Evolutionary conservation across 2,329 filamentous ascomycete genomes (phyloP).

Genomic region (Pestalotiopsis sp.): DNA sequence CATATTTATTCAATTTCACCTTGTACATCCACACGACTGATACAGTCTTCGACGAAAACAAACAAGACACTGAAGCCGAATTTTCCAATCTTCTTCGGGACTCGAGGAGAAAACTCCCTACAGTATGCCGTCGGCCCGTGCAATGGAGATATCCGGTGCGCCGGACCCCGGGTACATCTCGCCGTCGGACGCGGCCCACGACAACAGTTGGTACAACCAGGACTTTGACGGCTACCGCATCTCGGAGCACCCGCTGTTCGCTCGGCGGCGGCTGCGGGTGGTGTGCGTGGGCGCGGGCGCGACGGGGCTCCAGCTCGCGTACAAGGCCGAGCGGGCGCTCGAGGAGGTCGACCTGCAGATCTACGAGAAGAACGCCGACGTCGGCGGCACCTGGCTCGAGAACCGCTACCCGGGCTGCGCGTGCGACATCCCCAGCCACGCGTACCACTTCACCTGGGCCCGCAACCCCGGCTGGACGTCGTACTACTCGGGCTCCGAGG

Average conservation of each 20-base stretch:
- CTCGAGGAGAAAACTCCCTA: too few relatives aligned
- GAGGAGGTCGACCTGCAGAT: background rate
- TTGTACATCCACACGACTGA: background rate
- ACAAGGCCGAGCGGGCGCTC: background rate
- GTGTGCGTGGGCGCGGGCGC: constrained; percentile 6
- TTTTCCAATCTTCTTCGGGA: background rate
- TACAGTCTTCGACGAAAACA: background rate
- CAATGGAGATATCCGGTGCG: background rate
- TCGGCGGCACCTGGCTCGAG: constrained; percentile 9
- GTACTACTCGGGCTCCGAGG: background rate
- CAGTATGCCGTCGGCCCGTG: background rate
- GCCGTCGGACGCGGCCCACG: background rate
- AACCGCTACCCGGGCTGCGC: constrained; percentile 4
- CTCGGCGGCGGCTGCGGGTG: background rate
- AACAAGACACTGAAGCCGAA: background rate
- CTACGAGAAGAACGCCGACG: constrained; percentile 10
- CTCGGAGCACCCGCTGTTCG: constrained; percentile 2
- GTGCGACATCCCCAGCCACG: constrained; percentile 8
- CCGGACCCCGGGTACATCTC: background rate
- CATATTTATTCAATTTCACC: background rate
- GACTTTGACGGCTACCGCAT: constrained; percentile 6
- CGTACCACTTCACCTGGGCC: constrained; percentile 2
- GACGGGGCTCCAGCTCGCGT: background rate
- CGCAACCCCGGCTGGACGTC: constrained; percentile 1
- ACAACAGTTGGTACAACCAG: constrained; percentile 3